Percentiles rank a stretch among this genome's conserved stretches.
Conservation (phyloP, 352 stramenopile species). For the Globisporangium cylindrosporum region DNA sequence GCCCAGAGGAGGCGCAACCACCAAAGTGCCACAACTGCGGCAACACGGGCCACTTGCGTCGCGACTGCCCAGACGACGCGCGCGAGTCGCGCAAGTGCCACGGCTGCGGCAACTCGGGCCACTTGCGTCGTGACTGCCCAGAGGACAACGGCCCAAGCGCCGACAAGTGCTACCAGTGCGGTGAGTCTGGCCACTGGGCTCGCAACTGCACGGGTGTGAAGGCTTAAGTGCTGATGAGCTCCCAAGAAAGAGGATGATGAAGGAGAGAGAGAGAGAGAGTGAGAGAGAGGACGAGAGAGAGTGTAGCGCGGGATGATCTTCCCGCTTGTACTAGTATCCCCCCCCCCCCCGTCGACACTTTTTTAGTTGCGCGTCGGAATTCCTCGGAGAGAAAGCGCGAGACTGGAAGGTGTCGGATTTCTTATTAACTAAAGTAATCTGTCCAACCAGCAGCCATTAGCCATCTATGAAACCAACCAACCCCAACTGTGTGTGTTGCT, state of each 20-base stretch:
- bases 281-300: slow-evolving; percentile 28
- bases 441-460: slow-evolving; percentile 4
- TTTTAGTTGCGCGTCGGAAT: slow-evolving; percentile 10
- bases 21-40: slow-evolving; percentile 83
- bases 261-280: slow-evolving; percentile 33
- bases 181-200: slow-evolving; percentile 72
- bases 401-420: slow-evolving; percentile 4
- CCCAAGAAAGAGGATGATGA: slow-evolving; percentile 29
- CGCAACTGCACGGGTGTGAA: slow-evolving; percentile 66
- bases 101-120: slow-evolving; percentile 62
- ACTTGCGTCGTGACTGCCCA: slow-evolving; percentile 78
- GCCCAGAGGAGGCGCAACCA: slow-evolving; percentile 65
- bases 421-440: slow-evolving; percentile 15
- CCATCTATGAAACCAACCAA: not conserved
- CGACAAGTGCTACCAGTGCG: slow-evolving; percentile 86
- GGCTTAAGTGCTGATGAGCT: slow-evolving; percentile 34
- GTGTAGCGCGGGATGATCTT: slow-evolving; percentile 30
- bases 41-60: slow-evolving; percentile 63
- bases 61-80: slow-evolving; percentile 66
- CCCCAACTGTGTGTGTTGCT: not conserved
- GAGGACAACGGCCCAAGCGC: slow-evolving; percentile 62
- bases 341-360: slow-evolving; percentile 40
- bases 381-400: slow-evolving; percentile 1
- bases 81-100: slow-evolving; percentile 76
- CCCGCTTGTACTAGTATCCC: slow-evolving; percentile 56